These are phyloP conservation scores for Mycena floridula DNA, from an alignment of 768 basidiomycete genomes.

Conservation along the genomic window DNA sequence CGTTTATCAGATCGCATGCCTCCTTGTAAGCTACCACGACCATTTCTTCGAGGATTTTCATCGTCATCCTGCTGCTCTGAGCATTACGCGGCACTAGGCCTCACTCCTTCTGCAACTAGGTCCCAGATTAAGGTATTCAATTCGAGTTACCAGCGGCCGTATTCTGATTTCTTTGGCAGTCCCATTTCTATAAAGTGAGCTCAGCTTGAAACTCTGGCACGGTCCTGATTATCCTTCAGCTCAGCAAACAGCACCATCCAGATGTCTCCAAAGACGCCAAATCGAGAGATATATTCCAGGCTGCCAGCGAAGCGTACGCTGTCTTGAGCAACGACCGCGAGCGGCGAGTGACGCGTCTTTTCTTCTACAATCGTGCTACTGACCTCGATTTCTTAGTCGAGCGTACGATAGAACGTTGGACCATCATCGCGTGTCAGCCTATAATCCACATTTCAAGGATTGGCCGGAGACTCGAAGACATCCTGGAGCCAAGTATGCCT, in stretches of 20 bases:
- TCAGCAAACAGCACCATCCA: constrained; percentile 40
- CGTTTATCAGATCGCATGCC: no score
- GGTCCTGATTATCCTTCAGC: constrained; percentile 4
- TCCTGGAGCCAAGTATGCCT: constrained; percentile 33
- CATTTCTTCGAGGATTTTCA: constrained; percentile 14
- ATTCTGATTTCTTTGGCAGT: constrained; percentile 21
- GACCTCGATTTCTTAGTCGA: constrained; percentile 24
- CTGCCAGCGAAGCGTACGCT: constrained; percentile 39
- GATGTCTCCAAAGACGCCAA: constrained; percentile 38
- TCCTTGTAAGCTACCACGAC: neutral
- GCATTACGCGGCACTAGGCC: constrained; percentile 36
- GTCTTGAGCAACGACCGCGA: constrained; percentile 38
- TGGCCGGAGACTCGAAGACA: constrained; percentile 9
- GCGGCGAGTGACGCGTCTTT: constrained; percentile 18
- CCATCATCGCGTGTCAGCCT: constrained; percentile 6
- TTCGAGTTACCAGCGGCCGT: neutral
- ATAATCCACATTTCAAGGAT: constrained; percentile 9
- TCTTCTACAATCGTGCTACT: neutral
- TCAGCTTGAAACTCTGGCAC: neutral
- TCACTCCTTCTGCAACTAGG: constrained; percentile 30
- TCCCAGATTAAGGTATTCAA: constrained; percentile 34
- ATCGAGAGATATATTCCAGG: constrained; percentile 31
- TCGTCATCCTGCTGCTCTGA: constrained; percentile 14
- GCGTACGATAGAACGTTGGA: constrained; percentile 37
- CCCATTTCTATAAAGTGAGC: constrained; percentile 36